phyloP scores from a whole-genome alignment of 106 monocot genomes.

The Dendrobium chrysotoxum region DNA sequence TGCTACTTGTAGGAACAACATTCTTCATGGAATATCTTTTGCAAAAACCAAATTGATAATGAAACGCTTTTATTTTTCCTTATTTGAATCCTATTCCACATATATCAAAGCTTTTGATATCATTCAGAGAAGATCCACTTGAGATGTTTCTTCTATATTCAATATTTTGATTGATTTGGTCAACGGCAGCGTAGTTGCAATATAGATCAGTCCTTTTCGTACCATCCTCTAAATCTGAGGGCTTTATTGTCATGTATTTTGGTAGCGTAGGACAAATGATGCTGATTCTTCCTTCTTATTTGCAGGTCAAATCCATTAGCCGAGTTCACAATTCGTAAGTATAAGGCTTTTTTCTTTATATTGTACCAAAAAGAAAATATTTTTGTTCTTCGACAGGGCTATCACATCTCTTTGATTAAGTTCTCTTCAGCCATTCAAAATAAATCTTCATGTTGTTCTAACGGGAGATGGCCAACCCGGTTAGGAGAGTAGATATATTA shows the following conservation, averaged over 20 bases:
- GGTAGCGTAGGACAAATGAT: neutral
- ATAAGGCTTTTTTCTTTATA: neutral
- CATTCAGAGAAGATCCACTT: neutral
- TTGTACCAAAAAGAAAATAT: neutral
- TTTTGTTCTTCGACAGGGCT: neutral
- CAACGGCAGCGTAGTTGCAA: neutral
- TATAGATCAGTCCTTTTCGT: neutral
- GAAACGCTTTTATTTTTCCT: neutral
- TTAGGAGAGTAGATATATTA: no score
- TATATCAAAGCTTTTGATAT: neutral
- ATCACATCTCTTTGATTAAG: neutral
- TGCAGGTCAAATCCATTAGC: constrained; percentile 2
- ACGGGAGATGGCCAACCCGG: neutral
- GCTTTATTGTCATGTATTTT: constrained; percentile 1
- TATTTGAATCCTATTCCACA: neutral
- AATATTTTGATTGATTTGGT: neutral
- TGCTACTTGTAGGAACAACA: no score
- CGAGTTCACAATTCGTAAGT: constrained; percentile 9
- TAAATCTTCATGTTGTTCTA: neutral
- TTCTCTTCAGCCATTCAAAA: neutral
- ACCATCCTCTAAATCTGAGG: neutral
- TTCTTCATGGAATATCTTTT: no score
- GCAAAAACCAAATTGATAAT: no score
- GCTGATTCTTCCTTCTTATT: neutral
- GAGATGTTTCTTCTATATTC: neutral